These are phyloP conservation scores for Sutorius australiensis DNA, from an alignment of 768 basidiomycete species.

Conservation along the genomic window DNA sequence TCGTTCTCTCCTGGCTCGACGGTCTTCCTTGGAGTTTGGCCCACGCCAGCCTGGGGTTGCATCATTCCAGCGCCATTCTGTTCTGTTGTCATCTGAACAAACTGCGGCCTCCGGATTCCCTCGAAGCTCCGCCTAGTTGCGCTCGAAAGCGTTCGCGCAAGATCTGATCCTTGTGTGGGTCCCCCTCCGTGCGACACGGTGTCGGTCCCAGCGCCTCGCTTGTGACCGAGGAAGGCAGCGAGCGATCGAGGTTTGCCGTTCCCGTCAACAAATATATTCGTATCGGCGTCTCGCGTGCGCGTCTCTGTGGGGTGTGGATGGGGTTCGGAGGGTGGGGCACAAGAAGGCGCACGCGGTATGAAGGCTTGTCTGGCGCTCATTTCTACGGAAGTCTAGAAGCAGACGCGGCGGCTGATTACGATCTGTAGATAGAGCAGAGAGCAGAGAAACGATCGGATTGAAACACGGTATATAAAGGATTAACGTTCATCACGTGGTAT, in stretches of 20 bases:
- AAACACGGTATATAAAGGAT: slow-evolving; percentile 4
- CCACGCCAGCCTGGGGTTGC: not conserved
- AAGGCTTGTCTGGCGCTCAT: slow-evolving; percentile 30
- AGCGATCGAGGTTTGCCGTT: slow-evolving; percentile 20
- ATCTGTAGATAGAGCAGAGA: not conserved
- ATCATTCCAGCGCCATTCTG: slow-evolving; percentile 4
- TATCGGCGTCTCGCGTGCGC: slow-evolving; percentile 5
- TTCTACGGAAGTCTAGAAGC: not conserved
- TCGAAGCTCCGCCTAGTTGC: slow-evolving; percentile 22
- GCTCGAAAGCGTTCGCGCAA: not conserved
- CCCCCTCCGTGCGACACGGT: not conserved
- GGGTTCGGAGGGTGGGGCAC: slow-evolving; percentile 5
- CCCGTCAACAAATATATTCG: not conserved
- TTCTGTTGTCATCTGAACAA: slow-evolving; percentile 6
- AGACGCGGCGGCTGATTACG: not conserved
- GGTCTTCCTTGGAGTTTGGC: slow-evolving; percentile 20
- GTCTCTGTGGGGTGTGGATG: slow-evolving; percentile 1
- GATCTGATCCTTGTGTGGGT: slow-evolving; percentile 3
- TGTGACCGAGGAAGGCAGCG: slow-evolving; percentile 21
- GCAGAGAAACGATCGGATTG: not conserved
- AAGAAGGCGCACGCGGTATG: slow-evolving; percentile 19
- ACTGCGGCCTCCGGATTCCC: slow-evolving; percentile 19
- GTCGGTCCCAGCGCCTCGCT: slow-evolving; percentile 5
- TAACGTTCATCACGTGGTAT: slow-evolving; percentile 10
- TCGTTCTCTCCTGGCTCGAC: slow-evolving; percentile 3